Evolutionary conservation across 805 yeast species (phyloP).

Genomic region (Schwanniomyces vanrijiae): DNA sequence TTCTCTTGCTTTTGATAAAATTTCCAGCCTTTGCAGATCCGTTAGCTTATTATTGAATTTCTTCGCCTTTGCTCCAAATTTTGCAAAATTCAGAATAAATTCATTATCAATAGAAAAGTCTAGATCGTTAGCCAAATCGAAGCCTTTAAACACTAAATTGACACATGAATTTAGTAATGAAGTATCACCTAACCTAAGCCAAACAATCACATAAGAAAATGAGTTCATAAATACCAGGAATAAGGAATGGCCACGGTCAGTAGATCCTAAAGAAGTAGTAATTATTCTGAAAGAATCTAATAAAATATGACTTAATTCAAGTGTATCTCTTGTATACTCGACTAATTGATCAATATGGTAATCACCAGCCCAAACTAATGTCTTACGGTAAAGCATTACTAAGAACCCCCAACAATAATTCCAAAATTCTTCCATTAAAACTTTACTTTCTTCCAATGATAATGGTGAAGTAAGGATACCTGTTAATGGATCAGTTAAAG

Average conservation of each 20-base stretch:
- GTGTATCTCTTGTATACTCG: conserved; percentile 83
- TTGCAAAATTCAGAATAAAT: conserved; percentile 57
- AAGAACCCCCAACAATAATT: conserved; percentile 68
- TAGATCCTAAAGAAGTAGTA: conserved; percentile 15
- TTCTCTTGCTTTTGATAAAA: conserved; percentile 59
- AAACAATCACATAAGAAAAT: conserved; percentile 65
- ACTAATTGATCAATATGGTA: conserved; percentile 58
- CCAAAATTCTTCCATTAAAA: conserved; percentile 57
- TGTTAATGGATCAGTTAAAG: conserved; percentile 62
- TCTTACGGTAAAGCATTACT: conserved; percentile 62
- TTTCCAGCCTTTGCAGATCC: conserved; percentile 62
- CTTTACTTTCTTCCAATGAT: conserved; percentile 8
- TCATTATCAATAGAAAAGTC: conserved; percentile 50
- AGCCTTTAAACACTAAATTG: conserved; percentile 59
- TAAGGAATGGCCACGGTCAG: conserved; percentile 29
- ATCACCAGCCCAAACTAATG: conserved; percentile 72
- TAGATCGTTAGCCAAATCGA: conserved; percentile 62
- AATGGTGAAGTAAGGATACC: conserved; percentile 46
- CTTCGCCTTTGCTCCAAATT: conserved; percentile 64
- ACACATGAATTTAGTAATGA: conserved; percentile 75
- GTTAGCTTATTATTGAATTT: conserved; percentile 69
- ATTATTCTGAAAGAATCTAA: conserved; percentile 62
- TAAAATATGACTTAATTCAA: conserved; percentile 72
- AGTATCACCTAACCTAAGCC: conserved; percentile 82
- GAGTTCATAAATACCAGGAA: conserved; percentile 59